These are phyloP conservation scores for Obelidium mucronatum DNA, from an alignment of 192 early-diverging fungal genomes.

Conservation along the genomic window DNA sequence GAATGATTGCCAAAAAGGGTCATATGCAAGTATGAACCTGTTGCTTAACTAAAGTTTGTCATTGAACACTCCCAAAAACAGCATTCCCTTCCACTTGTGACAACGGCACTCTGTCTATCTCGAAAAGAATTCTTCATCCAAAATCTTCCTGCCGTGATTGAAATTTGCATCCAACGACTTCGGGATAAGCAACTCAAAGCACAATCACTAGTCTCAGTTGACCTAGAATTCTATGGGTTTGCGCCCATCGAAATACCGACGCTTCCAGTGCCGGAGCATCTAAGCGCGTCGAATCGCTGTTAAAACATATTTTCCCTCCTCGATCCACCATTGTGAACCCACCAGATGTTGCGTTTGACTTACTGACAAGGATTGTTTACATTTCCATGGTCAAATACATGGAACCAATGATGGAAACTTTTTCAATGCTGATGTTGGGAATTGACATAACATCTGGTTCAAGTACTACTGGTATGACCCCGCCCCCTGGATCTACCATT, in stretches of 20 bases:
- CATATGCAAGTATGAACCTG: constrained; percentile 62
- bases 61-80: constrained; percentile 32
- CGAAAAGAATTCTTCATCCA: constrained; percentile 87
- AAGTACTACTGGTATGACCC: background rate
- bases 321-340: constrained; percentile 63
- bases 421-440: constrained; percentile 72
- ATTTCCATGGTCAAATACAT: constrained; percentile 67
- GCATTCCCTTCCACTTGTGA: constrained; percentile 84
- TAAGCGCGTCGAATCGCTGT: constrained; percentile 60
- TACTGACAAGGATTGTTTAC: constrained; percentile 76
- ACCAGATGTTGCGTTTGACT: constrained; percentile 68
- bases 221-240: constrained; percentile 92
- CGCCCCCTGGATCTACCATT: background rate
- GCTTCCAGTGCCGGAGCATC: constrained; percentile 49
- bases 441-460: constrained; percentile 51
- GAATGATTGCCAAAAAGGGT: constrained; percentile 88
- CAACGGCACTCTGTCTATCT: constrained; percentile 90
- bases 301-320: constrained; percentile 72
- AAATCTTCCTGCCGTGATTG: constrained; percentile 66
- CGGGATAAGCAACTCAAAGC: constrained; percentile 42
- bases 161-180: constrained; percentile 49
- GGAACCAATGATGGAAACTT: constrained; percentile 73
- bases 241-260: constrained; percentile 90
- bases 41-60: background rate
- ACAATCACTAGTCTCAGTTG: constrained; percentile 79